Evolutionary conservation across 2,329 filamentous ascomycete species (phyloP).

Genomic region (Claviceps spartinae): DNA sequence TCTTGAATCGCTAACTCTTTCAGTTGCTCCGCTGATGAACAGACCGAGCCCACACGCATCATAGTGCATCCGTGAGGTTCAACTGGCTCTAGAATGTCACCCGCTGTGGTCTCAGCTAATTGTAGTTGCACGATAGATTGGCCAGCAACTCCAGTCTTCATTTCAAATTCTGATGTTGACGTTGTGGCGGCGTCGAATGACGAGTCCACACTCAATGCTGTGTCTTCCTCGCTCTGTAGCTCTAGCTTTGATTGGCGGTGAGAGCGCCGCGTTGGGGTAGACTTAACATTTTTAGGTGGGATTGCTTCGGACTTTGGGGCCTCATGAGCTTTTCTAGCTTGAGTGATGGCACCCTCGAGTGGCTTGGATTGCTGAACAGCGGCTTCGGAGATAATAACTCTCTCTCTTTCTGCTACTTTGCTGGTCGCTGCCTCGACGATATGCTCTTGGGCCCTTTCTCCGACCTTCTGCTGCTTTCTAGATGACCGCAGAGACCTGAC

Average conservation of each 20-base stretch:
- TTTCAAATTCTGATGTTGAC: neutral
- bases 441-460: neutral
- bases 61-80: slow-evolving; percentile 9
- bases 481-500: slow-evolving; percentile 8
- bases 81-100: neutral
- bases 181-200: slow-evolving; percentile 5
- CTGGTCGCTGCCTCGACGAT: neutral
- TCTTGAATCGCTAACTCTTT: slow-evolving; percentile 5
- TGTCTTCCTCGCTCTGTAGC: neutral
- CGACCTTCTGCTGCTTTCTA: slow-evolving; percentile 6
- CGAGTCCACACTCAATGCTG: neutral
- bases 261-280: slow-evolving; percentile 1
- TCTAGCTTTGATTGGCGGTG: neutral
- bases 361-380: neutral
- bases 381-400: neutral
- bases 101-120: neutral
- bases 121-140: neutral
- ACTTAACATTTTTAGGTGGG: neutral
- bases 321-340: slow-evolving; percentile 2
- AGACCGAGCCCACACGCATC: slow-evolving; percentile 10
- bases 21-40: slow-evolving; percentile 8
- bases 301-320: neutral
- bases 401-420: neutral
- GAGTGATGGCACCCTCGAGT: neutral
- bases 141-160: neutral